Conservation (phyloP, 257 asterid species). For the Thymus quinquecostatus region DNA sequence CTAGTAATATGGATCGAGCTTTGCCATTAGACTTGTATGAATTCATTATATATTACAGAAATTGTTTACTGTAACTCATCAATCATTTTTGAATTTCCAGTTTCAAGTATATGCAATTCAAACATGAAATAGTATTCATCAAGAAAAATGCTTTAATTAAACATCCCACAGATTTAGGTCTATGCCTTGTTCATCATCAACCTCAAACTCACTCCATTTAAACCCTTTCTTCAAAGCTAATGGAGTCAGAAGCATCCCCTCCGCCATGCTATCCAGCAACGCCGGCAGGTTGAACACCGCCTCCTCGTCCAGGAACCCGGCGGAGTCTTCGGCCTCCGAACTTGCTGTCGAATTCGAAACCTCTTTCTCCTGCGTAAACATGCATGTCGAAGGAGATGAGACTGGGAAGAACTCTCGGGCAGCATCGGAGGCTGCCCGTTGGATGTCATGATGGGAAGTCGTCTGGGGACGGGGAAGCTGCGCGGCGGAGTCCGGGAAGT, state of each 20-base stretch:
- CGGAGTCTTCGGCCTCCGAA: background rate
- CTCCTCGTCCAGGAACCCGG: constrained; percentile 61
- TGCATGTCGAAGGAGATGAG: background rate
- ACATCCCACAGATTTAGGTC: constrained; percentile 55
- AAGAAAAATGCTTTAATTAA: background rate
- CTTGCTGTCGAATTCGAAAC: background rate
- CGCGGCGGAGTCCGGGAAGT: constrained; percentile 39
- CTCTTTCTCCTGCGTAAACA: background rate
- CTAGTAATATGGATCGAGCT: background rate
- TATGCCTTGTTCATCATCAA: constrained; percentile 27
- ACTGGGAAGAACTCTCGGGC: constrained; percentile 31
- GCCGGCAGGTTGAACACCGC: constrained; percentile 71
- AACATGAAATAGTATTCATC: too few species aligned
- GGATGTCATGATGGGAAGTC: constrained; percentile 44
- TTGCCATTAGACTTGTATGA: background rate
- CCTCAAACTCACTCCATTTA: constrained; percentile 41
- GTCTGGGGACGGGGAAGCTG: constrained; percentile 43
- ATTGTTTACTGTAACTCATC: too few species aligned
- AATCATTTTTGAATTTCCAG: too few species aligned
- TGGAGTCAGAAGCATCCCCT: constrained; percentile 81
- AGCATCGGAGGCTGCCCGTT: constrained; percentile 40
- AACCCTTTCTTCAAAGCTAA: constrained; percentile 67
- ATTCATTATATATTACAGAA: too few species aligned
- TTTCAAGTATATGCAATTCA: too few species aligned
- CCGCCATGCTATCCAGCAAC: constrained; percentile 78